Conservation (phyloP, 805 yeast species). For the Pichia eremophila region DNA sequence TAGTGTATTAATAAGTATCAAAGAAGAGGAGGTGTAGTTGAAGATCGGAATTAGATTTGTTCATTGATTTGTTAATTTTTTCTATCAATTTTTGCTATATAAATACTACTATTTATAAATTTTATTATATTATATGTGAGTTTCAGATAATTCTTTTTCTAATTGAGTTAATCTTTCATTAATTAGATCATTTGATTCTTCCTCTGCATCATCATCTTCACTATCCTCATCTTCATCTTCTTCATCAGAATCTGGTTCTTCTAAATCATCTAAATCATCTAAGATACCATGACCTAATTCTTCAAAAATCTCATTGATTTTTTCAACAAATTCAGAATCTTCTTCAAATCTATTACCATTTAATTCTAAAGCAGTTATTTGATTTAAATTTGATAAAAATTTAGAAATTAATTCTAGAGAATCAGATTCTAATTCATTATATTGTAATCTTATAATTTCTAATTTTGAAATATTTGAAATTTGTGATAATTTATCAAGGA, state of each 20-base stretch:
- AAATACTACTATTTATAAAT: neutral
- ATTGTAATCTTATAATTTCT: constrained; percentile 64
- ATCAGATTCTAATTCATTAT: constrained; percentile 69
- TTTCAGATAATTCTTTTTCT: constrained; percentile 40
- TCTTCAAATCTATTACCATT: constrained; percentile 93
- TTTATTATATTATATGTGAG: constrained; percentile 15
- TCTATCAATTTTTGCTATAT: neutral
- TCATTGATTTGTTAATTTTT: neutral
- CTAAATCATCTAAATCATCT: constrained; percentile 92
- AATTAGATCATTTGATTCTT: constrained; percentile 30
- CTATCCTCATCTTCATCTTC: constrained; percentile 53
- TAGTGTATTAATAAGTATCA: neutral
- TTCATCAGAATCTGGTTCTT: constrained; percentile 65
- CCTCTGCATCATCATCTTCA: constrained; percentile 36
- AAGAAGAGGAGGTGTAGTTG: neutral
- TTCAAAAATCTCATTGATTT: constrained; percentile 53
- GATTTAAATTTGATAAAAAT: constrained; percentile 47
- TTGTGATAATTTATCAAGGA: constrained; percentile 38
- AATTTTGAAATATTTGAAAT: constrained; percentile 31
- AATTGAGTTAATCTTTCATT: constrained; percentile 27
- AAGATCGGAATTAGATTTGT: too few relatives aligned
- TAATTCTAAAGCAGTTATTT: constrained; percentile 61
- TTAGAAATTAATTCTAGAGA: constrained; percentile 52
- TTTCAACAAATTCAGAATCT: constrained; percentile 62
- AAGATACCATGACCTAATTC: constrained; percentile 71